Evolutionary conservation across 2,329 filamentous ascomycete species (phyloP).

Genomic region (Macrophomina phaseolina): DNA sequence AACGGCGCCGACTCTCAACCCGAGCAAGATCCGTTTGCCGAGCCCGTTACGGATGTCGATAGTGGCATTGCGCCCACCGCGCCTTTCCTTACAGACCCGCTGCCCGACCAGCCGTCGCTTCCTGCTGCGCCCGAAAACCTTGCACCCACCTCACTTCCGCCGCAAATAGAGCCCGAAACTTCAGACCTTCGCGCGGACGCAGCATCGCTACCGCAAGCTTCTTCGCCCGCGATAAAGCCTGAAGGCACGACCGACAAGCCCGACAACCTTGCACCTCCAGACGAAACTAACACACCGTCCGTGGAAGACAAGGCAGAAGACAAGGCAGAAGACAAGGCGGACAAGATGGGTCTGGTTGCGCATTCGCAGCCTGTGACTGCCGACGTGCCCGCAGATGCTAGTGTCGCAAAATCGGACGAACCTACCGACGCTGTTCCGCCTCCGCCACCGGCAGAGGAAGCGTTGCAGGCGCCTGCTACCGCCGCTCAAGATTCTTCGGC

Average conservation of each 20-base stretch:
- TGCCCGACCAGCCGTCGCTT: slow-evolving; percentile 47
- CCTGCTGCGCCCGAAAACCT: slow-evolving; percentile 32
- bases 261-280: not conserved
- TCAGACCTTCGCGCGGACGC: slow-evolving; percentile 36
- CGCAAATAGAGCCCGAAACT: slow-evolving; percentile 49
- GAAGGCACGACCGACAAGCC: slow-evolving; percentile 2
- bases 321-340: not conserved
- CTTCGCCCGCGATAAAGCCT: not conserved
- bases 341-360: slow-evolving; percentile 12
- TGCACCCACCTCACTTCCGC: slow-evolving; percentile 39
- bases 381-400: slow-evolving; percentile 2
- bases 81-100: slow-evolving; percentile 49
- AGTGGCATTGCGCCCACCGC: slow-evolving; percentile 51
- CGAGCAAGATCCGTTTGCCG: slow-evolving; percentile 39
- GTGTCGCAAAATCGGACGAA: slow-evolving; percentile 21
- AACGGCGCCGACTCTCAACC: slow-evolving; percentile 33
- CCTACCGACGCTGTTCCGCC: slow-evolving; percentile 18
- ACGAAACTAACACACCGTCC: not conserved
- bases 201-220: slow-evolving; percentile 10
- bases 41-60: slow-evolving; percentile 49
- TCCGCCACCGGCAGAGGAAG: slow-evolving; percentile 11
- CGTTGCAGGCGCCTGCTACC: slow-evolving; percentile 17
- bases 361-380: not conserved
- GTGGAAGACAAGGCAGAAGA: not conserved
- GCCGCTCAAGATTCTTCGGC: slow-evolving; percentile 5